Evolutionary conservation across 345 rosid species (phyloP), one percentile per base, ranked within the genome.

Genomic region (Lumnitzera racemosa): DNA sequence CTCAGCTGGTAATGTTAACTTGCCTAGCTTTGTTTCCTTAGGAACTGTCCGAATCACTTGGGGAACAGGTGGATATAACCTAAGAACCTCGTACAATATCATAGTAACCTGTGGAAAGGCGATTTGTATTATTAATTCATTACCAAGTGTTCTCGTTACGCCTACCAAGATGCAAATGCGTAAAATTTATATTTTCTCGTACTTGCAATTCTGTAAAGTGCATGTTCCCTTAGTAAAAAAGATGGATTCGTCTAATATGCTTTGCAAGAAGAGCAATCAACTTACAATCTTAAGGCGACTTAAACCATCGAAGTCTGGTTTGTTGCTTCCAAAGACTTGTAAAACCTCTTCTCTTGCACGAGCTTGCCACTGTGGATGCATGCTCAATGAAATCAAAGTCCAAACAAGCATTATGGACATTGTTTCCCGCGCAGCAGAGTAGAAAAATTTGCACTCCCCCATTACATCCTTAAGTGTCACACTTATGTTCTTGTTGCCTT

Each of bases 41-140:
- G 51, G 49, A 58, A 60, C 24, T 5, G 46, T 47, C 56, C 83
- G 63, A 11, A 13, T 15, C 49, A 74, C 13, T 24, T 16, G 16
- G 57, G 51, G 6, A 15, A 49, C 63, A 0, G 83, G 73, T 23
- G 78, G 67, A 20, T 82, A 87, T 31, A 87, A 64, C 67, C 84
- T 77, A 41, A 84, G 53, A 3, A 74, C 73, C 72, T 87, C 87
- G 2, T 79, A 67, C 15, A 84, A 31, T 31, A 87, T 72, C 78
- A 80, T 74, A 24, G 57, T 74, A 61, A 74, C 55, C 82, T 80
- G 68, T 24, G 52, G 51, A 23, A 46, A 4, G 15, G 13, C 4
- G 55, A 52, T 14, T 49, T 16, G 52, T 14, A 13, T 14, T 8
- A 49, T 11, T 17, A 4, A 12, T 27, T 27, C 31, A 5, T 17